Conservation (phyloP, 768 basidiomycete species). For the Amanita phalloides region DNA sequence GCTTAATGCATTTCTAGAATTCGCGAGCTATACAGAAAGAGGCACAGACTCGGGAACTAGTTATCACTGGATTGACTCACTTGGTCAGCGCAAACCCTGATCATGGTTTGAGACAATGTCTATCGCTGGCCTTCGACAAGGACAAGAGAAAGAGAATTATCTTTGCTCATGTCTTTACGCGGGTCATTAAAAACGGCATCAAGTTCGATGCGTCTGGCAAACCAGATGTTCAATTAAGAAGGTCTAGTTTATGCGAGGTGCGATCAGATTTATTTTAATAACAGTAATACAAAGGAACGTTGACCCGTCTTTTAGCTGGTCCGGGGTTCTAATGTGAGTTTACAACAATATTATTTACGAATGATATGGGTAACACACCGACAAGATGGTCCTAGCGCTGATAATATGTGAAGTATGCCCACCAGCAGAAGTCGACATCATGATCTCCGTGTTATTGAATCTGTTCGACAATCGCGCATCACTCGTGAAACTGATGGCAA, state of each 20-base stretch:
- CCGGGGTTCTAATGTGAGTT: conserved; percentile 58
- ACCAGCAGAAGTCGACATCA: conserved; percentile 65
- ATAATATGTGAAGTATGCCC: conserved; percentile 87
- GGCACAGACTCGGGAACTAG: conserved; percentile 59
- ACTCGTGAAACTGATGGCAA: conserved; percentile 65
- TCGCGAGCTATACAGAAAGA: conserved; percentile 35
- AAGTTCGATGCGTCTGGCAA: conserved; percentile 59
- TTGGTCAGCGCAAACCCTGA: conserved; percentile 79
- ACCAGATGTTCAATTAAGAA: conserved; percentile 31
- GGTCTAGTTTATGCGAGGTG: conserved; percentile 51
- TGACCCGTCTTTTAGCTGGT: conserved; percentile 40
- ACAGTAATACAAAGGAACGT: neutral
- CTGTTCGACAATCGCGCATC: conserved; percentile 72
- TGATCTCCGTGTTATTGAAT: conserved; percentile 79
- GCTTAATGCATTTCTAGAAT: neutral
- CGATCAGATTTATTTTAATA: conserved; percentile 9
- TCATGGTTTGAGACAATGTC: conserved; percentile 81
- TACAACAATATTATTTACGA: neutral
- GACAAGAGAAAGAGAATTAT: conserved; percentile 64
- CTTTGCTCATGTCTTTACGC: conserved; percentile 77
- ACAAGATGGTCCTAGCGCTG: conserved; percentile 65
- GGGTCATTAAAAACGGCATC: conserved; percentile 71
- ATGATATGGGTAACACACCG: neutral
- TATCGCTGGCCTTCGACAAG: conserved; percentile 65
- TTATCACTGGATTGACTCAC: conserved; percentile 73